Evolutionary conservation across 495 filamentous ascomycete genomes (phyloP).

Genomic region (Pseudoneurospora amorphoporcata): DNA sequence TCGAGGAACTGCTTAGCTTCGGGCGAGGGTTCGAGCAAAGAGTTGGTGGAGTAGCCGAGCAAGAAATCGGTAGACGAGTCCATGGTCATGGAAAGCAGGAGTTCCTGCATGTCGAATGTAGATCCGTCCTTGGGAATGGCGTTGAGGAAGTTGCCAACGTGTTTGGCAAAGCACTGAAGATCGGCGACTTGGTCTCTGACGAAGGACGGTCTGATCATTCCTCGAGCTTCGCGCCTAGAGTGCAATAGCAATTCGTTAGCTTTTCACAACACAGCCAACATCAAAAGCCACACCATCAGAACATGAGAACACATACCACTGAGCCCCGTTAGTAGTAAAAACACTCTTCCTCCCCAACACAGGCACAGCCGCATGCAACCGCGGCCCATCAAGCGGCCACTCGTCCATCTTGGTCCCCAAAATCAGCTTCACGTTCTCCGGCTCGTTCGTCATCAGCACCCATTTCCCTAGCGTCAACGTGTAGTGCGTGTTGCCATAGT

Average conservation of each 20-base stretch:
- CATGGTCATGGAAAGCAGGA: conserved; percentile 52
- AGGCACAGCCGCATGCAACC: conserved; percentile 21
- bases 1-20: conserved; percentile 25
- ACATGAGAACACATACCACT: conserved; percentile 28
- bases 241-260: neutral
- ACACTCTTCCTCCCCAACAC: conserved; percentile 39
- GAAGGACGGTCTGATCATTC: conserved; percentile 39
- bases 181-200: conserved; percentile 41
- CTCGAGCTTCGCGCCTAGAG: conserved; percentile 32
- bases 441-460: conserved; percentile 50
- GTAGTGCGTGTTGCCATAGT: conserved; percentile 23
- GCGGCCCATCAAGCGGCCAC: conserved; percentile 26
- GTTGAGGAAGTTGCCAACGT: conserved; percentile 44
- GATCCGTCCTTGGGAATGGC: conserved; percentile 26
- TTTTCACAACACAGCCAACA: neutral
- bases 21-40: conserved; percentile 18
- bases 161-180: conserved; percentile 44
- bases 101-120: conserved; percentile 49
- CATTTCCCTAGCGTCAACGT: conserved; percentile 16
- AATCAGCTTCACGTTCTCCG: conserved; percentile 64
- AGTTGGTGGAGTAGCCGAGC: conserved; percentile 30
- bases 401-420: conserved; percentile 60
- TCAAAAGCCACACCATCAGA: neutral
- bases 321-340: conserved; percentile 59
- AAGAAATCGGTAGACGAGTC: conserved; percentile 59